Evolutionary conservation across 108 stramenopile species (phyloP).

Genomic region (Pseudonitzschia multistriata): DNA sequence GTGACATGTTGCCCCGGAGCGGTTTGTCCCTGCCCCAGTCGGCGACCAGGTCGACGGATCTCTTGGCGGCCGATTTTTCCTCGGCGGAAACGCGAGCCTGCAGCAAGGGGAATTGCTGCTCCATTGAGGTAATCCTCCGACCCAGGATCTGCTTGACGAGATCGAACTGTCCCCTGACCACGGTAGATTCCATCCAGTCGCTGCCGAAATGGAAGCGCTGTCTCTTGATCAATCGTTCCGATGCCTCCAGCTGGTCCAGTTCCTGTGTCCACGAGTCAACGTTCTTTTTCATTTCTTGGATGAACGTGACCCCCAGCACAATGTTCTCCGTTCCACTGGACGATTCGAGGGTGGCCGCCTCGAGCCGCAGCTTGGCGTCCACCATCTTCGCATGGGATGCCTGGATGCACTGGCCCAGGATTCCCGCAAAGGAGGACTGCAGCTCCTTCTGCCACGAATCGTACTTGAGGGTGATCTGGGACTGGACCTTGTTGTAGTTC

Average conservation of each 20-base stretch:
- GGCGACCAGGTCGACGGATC: constrained; percentile 62
- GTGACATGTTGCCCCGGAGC: constrained; percentile 76
- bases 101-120: constrained; percentile 88
- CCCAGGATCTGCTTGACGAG: constrained; percentile 87
- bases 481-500: constrained; percentile 89
- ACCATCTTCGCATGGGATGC: constrained; percentile 66
- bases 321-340: constrained; percentile 86
- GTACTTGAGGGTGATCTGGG: constrained; percentile 93
- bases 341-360: constrained; percentile 78
- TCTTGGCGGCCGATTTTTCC: constrained; percentile 80
- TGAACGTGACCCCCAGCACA: constrained; percentile 89
- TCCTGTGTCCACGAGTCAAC: constrained; percentile 57
- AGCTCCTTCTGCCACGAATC: constrained; percentile 98
- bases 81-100: constrained; percentile 91
- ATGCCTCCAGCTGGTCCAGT: constrained; percentile 61
- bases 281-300: constrained; percentile 84
- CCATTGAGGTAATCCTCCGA: constrained; percentile 82
- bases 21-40: constrained; percentile 89
- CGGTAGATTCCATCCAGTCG: constrained; percentile 91
- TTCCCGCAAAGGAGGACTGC: constrained; percentile 82
- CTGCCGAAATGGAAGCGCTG: constrained; percentile 84
- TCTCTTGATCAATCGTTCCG: constrained; percentile 83
- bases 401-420: constrained; percentile 66
- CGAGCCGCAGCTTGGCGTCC: constrained; percentile 72
- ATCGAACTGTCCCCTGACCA: constrained; percentile 79